Conservation (phyloP, 176 grass and related monocot species). For the Rhipidocladum racemiflorum region DNA sequence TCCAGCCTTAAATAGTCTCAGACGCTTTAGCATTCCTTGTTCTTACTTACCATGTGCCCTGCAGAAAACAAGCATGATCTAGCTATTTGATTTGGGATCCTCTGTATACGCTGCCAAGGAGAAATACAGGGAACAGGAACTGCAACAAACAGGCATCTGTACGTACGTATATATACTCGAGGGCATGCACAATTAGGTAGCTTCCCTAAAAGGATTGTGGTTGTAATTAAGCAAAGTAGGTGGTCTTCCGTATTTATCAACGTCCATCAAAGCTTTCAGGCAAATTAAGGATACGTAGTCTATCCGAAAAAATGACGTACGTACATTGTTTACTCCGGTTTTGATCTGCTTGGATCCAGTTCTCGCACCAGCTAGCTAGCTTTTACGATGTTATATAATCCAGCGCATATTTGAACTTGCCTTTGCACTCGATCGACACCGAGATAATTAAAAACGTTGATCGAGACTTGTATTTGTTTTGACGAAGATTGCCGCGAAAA, state of each 20-base stretch:
- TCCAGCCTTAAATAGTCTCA: no score
- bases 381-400: not conserved
- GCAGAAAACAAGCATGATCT: not conserved
- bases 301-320: not conserved
- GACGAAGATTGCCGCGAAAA: not conserved
- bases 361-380: no score
- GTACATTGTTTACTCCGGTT: not conserved
- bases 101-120: slow-evolving; percentile 1
- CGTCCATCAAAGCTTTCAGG: slow-evolving; percentile 23
- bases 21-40: no score
- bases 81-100: not conserved
- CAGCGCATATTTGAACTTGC: not conserved
- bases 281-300: not conserved
- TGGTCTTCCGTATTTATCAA: slow-evolving; percentile 31
- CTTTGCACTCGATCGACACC: not conserved
- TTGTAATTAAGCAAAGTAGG: slow-evolving; percentile 32
- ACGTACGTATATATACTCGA: slow-evolving; percentile 10
- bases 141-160: slow-evolving; percentile 10
- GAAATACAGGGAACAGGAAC: slow-evolving; percentile 4
- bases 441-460: not conserved
- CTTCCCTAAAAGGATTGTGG: slow-evolving; percentile 20
- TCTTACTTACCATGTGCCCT: not conserved
- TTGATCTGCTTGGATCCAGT: not conserved
- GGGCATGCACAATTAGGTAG: slow-evolving; percentile 26
- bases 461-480: not conserved